Evolutionary conservation across 2,329 filamentous ascomycete species (phyloP), one percentile per base, ranked within the genome.

Genomic region (Epichloe scottii): DNA sequence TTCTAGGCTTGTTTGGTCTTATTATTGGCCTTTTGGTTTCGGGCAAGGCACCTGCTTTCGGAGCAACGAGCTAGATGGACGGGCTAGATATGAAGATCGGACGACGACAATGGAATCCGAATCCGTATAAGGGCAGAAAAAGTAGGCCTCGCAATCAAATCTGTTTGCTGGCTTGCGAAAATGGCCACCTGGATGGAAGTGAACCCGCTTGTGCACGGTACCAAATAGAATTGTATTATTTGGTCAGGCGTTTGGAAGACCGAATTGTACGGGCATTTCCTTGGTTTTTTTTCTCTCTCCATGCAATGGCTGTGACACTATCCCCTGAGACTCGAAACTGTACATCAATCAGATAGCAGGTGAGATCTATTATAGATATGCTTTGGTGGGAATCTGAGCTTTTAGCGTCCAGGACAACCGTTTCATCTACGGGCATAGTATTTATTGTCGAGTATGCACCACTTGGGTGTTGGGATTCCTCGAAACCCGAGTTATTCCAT

Each of bases 1-100:
- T 98, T 46, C 78, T 98, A 11, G 93, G 94, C 56, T 81, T 98
- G 3, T 98, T 98, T 63, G 94, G 93, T 53, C 78, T 98, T 56
- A 98, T 98, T 63, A 84, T 98, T 59, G 93, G 94, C 44, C 78
- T 98, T 51, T 76, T 98, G 58, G 79, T 97, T 49, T 87, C 88
- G 53, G 79, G 84, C 66, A 95, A 93, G 70, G 89, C 93, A 26
- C 66, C 73, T 23, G 46, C 51, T 12, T 60, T 60, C 46, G 59
- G 57, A 37, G 54, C 50, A 39, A 54, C 40, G 12, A 39, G 46
- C 47, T 52, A 50, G 38, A 48, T 44, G 40, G n/a, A 14, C 5
- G 7, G 14, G 17, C 34, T 14, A 10, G 6, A 5, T 33, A 30
- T 5, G 12, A 40, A 30, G 3, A 15, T 5, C 5, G 5, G 17